Evolutionary conservation across 306 rosid species (phyloP).

Genomic region (Lathyrus aphaca): DNA sequence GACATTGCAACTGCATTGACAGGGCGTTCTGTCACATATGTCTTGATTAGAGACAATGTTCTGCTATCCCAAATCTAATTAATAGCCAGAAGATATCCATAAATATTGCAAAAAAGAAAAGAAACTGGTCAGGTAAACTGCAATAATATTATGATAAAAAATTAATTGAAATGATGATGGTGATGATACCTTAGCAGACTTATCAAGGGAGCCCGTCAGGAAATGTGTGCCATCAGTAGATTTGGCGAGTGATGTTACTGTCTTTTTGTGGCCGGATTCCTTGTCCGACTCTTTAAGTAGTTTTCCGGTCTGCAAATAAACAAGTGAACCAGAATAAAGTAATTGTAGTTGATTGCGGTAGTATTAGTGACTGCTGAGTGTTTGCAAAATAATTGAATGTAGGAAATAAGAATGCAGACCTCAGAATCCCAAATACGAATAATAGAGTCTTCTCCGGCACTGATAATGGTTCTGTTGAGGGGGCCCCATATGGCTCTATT

Average conservation of each 20-base stretch:
- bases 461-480: conserved; percentile 71
- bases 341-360: neutral
- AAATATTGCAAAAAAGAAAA: neutral
- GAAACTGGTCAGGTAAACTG: neutral
- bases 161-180: neutral
- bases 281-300: conserved; percentile 68
- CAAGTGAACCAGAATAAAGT: neutral
- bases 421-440: conserved; percentile 95
- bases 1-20: conserved; percentile 98
- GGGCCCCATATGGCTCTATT: conserved; percentile 98
- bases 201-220: conserved; percentile 85
- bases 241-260: conserved; percentile 70
- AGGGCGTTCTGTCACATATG: conserved; percentile 84
- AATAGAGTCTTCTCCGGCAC: conserved; percentile 87
- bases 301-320: conserved; percentile 70
- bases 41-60: conserved; percentile 84
- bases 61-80: conserved; percentile 91
- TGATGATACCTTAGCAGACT: conserved; percentile 73
- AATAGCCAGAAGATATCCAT: conserved; percentile 10
- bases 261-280: conserved; percentile 81
- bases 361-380: neutral
- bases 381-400: neutral
- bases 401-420: conserved; percentile 28
- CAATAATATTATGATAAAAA: neutral
- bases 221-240: conserved; percentile 83